Conservation (phyloP, 805 yeast species). For the Jamesozyma spencerorum region DNA sequence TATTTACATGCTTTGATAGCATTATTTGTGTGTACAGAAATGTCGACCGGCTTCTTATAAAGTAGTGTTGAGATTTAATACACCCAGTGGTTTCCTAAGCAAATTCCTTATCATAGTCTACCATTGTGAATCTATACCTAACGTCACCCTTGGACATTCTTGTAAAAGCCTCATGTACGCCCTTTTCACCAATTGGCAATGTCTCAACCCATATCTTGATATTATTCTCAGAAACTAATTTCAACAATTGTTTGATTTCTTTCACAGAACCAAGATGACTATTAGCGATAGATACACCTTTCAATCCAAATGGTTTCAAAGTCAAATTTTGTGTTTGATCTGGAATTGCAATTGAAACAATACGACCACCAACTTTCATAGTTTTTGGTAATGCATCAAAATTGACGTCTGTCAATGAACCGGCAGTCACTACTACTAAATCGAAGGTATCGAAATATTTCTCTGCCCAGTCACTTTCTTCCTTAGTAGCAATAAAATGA, state of each 20-base stretch:
- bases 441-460: slow-evolving; percentile 34
- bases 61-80: too few relatives aligned
- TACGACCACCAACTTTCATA: slow-evolving; percentile 31
- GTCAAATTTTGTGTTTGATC: slow-evolving; percentile 10
- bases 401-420: slow-evolving; percentile 34
- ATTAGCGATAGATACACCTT: slow-evolving; percentile 26
- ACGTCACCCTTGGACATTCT: slow-evolving; percentile 44
- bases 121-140: slow-evolving; percentile 45
- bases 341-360: slow-evolving; percentile 24
- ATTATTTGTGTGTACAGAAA: too few relatives aligned
- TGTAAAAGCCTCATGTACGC: slow-evolving; percentile 37
- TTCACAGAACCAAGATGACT: slow-evolving; percentile 36
- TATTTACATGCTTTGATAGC: too few relatives aligned
- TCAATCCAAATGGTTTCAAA: slow-evolving; percentile 14
- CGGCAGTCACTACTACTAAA: slow-evolving; percentile 41
- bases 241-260: slow-evolving; percentile 41
- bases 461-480: slow-evolving; percentile 35
- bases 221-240: slow-evolving; percentile 39
- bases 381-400: slow-evolving; percentile 28
- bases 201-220: slow-evolving; percentile 47
- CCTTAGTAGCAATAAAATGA: slow-evolving; percentile 46
- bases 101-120: slow-evolving; percentile 37
- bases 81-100: too few relatives aligned
- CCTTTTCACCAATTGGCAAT: slow-evolving; percentile 38
- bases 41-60: too few relatives aligned